Base-by-base conservation (phyloP, 495 filamentous ascomycete genomes). In the Trichoderma gamsii region DNA sequence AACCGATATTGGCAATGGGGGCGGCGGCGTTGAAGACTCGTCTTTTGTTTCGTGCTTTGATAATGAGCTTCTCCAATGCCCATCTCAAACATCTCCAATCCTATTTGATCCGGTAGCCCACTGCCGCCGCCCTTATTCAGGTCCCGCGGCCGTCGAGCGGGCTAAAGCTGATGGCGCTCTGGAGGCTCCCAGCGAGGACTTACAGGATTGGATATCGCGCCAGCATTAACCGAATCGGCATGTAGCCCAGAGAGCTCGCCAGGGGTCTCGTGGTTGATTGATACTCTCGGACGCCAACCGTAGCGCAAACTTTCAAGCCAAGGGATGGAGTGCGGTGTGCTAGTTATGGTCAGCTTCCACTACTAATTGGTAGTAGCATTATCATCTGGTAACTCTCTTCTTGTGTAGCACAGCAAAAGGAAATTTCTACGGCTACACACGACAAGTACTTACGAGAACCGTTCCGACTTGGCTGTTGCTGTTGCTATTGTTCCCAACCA, bases 241-340 rank as follows among this genome's bases (percentile, higher is more conserved):
- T 16, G 27, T 61, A 56, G 18, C 27, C 56, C 35, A 38, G 32
- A 29, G 1, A 15, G 56, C 56, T 61, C 27, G 16, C 23, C 56
- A 61, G 27, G 56, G 56, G 25, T n/a, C 18, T 16, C 18, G 18
- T 61, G 56, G 11, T 29, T 32, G 49, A 61, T 61, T 32, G 49
- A 61, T 61, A 32, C 9, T 29, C 23, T 61, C 56, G 56, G 56
- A 27, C 32, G 56, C 56, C 56, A 61, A 21, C 56, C 56, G 56
- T 32, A 61, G 23, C 56, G 56, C 27, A 29, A 61, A 29, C 56
- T n/a, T 52, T 52, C 18, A 46, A n/a, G 49, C 23, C 23, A 9
- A 11, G 12, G 56, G 23, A 61, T 25, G 23, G 18, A n/a, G n/a
- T 49, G 44, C 44, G 2, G 15, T 15, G 44, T 49, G n/a, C 44